phyloP scores from a whole-genome alignment of 1,284 basidiomycete species.

The Tetrapyrgos nigripes region DNA sequence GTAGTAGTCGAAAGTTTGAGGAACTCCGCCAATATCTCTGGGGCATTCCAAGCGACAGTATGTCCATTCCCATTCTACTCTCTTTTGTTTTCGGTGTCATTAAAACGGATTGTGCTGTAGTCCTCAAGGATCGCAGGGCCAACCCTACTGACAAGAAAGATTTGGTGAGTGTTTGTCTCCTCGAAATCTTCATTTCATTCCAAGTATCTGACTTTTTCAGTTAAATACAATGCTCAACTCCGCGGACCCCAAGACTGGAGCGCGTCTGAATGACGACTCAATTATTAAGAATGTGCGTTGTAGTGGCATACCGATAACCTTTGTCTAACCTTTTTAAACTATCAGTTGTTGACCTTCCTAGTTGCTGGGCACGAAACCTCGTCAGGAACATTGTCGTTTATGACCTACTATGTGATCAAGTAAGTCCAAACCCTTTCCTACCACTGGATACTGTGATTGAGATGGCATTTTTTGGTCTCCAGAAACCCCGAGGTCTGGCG shows the following conservation, averaged over 20 bases:
- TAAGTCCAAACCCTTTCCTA: too few relatives aligned
- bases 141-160: constrained; percentile 50
- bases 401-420: constrained; percentile 16
- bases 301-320: neutral
- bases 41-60: constrained; percentile 46
- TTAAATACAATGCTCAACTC: constrained; percentile 54
- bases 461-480: neutral
- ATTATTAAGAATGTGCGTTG: constrained; percentile 50
- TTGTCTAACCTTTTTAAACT: neutral
- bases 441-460: too few relatives aligned
- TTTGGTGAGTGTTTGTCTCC: too few relatives aligned
- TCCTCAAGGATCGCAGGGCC: constrained; percentile 44
- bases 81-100: neutral
- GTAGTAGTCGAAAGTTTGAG: constrained; percentile 44
- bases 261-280: constrained; percentile 47
- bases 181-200: too few relatives aligned
- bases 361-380: constrained; percentile 62
- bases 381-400: constrained; percentile 11
- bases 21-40: constrained; percentile 47
- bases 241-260: constrained; percentile 54
- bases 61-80: constrained; percentile 20
- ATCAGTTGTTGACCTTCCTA: constrained; percentile 55
- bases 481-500: constrained; percentile 35
- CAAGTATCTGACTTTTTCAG: too few relatives aligned
- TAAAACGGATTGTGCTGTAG: constrained; percentile 23